Conservation (phyloP, 1,284 basidiomycete genomes). For the Amylostereum areolatum region DNA sequence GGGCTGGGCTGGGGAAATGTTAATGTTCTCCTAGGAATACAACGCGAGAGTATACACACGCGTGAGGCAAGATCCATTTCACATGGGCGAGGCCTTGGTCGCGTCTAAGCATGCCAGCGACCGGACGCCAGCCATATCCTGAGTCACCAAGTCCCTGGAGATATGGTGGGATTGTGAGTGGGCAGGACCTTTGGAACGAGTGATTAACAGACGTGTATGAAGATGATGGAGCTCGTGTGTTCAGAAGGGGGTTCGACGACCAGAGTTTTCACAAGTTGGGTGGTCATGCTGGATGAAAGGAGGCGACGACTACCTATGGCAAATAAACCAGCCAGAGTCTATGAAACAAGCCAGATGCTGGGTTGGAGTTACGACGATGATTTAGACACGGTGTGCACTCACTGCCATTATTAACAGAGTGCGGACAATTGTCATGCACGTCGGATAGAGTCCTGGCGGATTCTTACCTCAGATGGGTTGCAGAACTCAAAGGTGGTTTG, state of each 20-base stretch:
- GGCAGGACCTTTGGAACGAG: too few species aligned
- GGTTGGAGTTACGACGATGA: too few species aligned
- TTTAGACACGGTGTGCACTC: too few species aligned
- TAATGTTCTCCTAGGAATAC: not conserved
- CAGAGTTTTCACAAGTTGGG: slow-evolving; percentile 40
- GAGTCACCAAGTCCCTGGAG: slow-evolving; percentile 68
- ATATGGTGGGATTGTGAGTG: not conserved
- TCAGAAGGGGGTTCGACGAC: slow-evolving; percentile 47
- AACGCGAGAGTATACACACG: slow-evolving; percentile 32
- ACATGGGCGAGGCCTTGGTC: slow-evolving; percentile 59
- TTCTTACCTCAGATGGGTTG: too few species aligned
- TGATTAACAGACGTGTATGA: slow-evolving; percentile 66
- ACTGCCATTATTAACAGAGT: too few species aligned
- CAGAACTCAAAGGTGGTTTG: too few species aligned
- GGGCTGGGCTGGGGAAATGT: slow-evolving; percentile 36
- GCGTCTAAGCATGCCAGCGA: slow-evolving; percentile 56
- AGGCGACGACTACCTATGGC: not conserved
- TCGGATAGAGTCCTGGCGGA: too few species aligned
- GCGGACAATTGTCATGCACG: too few species aligned
- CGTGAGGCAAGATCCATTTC: slow-evolving; percentile 81
- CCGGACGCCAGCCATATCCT: slow-evolving; percentile 75
- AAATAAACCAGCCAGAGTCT: too few species aligned
- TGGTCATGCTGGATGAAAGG: slow-evolving; percentile 18
- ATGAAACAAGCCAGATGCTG: too few species aligned
- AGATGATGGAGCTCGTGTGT: slow-evolving; percentile 86